Evolutionary conservation across 1,139 yeast genomes (phyloP).

Genomic region (Suhomyces chickasaworum): DNA sequence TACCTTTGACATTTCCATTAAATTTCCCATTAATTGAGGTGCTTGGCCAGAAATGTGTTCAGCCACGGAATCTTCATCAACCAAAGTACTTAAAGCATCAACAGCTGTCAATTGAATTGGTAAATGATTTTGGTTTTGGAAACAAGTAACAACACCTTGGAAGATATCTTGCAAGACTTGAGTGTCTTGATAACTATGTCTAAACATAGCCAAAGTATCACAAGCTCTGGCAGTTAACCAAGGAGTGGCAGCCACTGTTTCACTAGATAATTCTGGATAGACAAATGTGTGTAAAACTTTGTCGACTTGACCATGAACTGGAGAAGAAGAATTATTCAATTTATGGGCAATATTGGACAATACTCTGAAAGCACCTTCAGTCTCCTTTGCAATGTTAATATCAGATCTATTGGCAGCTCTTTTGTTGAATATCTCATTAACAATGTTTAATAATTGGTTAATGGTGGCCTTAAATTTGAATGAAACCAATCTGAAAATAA

Average conservation of each 20-base stretch:
- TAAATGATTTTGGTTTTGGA: conserved; percentile 44
- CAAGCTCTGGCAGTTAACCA: conserved; percentile 61
- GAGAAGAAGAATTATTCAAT: conserved; percentile 41
- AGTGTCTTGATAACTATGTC: conserved; percentile 41
- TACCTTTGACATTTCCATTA: conserved; percentile 51
- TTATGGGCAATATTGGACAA: conserved; percentile 49
- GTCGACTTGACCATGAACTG: conserved; percentile 50
- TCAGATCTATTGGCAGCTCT: conserved; percentile 38
- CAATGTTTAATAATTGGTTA: conserved; percentile 43
- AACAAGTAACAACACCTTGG: conserved; percentile 47
- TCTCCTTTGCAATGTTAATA: conserved; percentile 38
- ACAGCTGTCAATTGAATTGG: conserved; percentile 56
- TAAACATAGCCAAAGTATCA: conserved; percentile 53
- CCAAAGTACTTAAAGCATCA: conserved; percentile 54
- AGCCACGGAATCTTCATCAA: conserved; percentile 50
- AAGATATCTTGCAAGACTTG: conserved; percentile 47
- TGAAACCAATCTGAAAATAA: conserved; percentile 54
- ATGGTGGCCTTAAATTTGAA: conserved; percentile 51
- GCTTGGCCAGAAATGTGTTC: conserved; percentile 50
- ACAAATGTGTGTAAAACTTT: conserved; percentile 46
- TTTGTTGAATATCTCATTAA: conserved; percentile 53
- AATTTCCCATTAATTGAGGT: conserved; percentile 54
- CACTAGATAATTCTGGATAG: conserved; percentile 47
- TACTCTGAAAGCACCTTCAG: conserved; percentile 55
- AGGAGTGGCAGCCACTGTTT: conserved; percentile 34